phyloP scores from a whole-genome alignment of 179 eudicot genomes.

The Silene vulgaris region DNA sequence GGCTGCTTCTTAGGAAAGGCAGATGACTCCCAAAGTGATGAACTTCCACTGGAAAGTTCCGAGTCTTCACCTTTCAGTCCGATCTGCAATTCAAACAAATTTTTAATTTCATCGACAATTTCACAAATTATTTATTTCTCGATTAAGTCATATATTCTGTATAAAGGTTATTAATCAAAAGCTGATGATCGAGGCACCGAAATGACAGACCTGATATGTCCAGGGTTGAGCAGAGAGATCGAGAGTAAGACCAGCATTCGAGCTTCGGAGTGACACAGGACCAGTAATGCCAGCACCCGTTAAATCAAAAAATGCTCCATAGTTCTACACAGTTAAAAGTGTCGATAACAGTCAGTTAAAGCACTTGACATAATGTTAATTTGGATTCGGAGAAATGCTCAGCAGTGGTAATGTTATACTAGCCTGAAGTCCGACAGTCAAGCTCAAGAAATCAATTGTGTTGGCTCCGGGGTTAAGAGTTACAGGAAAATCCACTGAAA shows the following conservation, averaged over 20 bases:
- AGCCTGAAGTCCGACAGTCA: constrained; percentile 94
- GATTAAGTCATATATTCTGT: background rate
- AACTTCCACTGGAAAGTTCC: constrained; percentile 56
- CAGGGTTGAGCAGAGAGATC: constrained; percentile 73
- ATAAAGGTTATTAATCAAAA: background rate
- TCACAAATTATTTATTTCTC: background rate
- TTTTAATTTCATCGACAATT: background rate
- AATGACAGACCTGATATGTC: constrained; percentile 72
- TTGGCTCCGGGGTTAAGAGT: constrained; percentile 54
- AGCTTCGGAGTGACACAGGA: constrained; percentile 60
- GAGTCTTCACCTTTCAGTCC: constrained; percentile 77
- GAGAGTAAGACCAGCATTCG: constrained; percentile 35
- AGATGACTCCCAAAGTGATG: constrained; percentile 59
- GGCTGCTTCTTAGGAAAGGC: constrained; percentile 64
- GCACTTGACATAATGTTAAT: background rate
- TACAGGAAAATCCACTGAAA: constrained; percentile 49
- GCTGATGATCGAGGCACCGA: background rate
- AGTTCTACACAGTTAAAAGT: constrained; percentile 47
- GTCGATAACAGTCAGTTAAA: background rate
- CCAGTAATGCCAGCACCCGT: constrained; percentile 76
- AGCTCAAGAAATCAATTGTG: constrained; percentile 73
- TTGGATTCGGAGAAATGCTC: background rate
- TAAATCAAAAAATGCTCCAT: constrained; percentile 73
- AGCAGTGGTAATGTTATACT: constrained; percentile 27
- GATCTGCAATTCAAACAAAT: constrained; percentile 35